These are phyloP conservation scores for Monoraphidium neglectum DNA, from an alignment of 139 green algal species.

Conservation along the genomic window DNA sequence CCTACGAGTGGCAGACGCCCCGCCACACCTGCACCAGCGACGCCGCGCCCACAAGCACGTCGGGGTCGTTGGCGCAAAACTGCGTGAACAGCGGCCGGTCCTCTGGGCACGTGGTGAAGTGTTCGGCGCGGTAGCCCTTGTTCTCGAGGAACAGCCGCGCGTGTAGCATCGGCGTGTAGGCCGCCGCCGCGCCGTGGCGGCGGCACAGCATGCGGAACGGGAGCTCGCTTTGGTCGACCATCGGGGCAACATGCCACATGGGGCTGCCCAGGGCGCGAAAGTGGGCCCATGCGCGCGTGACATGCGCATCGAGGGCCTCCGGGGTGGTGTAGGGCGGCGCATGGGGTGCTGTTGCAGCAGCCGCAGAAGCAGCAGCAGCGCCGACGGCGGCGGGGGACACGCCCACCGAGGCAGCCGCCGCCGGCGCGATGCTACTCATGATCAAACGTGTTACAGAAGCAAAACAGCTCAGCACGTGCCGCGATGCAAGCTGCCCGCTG, in stretches of 20 bases:
- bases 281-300: slow-evolving; percentile 71
- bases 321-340: not conserved
- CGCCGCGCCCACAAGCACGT: slow-evolving; percentile 81
- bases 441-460: too few relatives aligned
- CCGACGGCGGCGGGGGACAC: too few relatives aligned
- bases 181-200: slow-evolving; percentile 82
- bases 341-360: too few relatives aligned
- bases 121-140: slow-evolving; percentile 83
- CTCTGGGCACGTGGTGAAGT: slow-evolving; percentile 81
- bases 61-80: slow-evolving; percentile 97
- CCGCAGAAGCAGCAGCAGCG: too few relatives aligned
- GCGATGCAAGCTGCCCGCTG: too few relatives aligned
- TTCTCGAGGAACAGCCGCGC: slow-evolving; percentile 81
- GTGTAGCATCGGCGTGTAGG: slow-evolving; percentile 99
- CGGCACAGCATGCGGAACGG: slow-evolving; percentile 93
- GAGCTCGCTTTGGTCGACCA: slow-evolving; percentile 83
- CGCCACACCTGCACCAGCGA: slow-evolving; percentile 53
- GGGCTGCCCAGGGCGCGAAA: slow-evolving; percentile 76
- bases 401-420: too few relatives aligned
- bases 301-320: slow-evolving; percentile 30
- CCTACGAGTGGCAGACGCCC: too few relatives aligned
- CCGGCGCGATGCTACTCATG: too few relatives aligned
- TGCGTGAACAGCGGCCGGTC: slow-evolving; percentile 93
- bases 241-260: not conserved
- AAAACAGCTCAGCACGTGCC: too few relatives aligned